Percentiles rank a stretch among this genome's conserved stretches.
These are phyloP conservation scores for Boletus speciosus DNA, from an alignment of 768 basidiomycete species.

Conservation along the genomic window DNA sequence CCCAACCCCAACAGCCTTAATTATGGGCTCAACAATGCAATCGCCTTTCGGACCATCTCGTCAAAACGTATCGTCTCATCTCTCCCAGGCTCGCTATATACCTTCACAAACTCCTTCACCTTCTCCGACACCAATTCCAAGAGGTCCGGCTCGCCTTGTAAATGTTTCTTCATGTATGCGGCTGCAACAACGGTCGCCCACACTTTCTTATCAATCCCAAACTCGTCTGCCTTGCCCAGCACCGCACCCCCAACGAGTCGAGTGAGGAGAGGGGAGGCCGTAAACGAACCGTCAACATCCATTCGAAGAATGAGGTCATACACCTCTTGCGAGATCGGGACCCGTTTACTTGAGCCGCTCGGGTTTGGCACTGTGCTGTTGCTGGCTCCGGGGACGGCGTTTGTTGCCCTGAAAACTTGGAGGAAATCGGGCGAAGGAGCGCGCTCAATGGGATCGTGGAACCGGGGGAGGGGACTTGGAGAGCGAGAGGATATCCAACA, in stretches of 20 bases:
- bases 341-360: background rate
- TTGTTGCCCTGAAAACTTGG: background rate
- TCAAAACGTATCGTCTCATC: constrained; percentile 10
- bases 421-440: constrained; percentile 34
- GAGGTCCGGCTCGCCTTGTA: constrained; percentile 38
- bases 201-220: constrained; percentile 32
- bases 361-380: no score
- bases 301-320: constrained; percentile 39
- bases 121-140: constrained; percentile 42
- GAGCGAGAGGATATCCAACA: constrained; percentile 30
- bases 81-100: background rate
- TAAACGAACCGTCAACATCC: constrained; percentile 49
- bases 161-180: constrained; percentile 42
- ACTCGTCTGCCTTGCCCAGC: constrained; percentile 29
- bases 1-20: background rate
- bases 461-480: constrained; percentile 21
- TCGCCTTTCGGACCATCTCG: constrained; percentile 17
- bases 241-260: constrained; percentile 36
- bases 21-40: constrained; percentile 1
- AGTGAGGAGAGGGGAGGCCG: constrained; percentile 27
- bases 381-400: background rate
- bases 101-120: constrained; percentile 37
- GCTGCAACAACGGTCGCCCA: constrained; percentile 51
- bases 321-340: constrained; percentile 26
- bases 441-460: constrained; percentile 27